Conservation (phyloP, 352 stramenopile genomes). For the Globisporangium splendens region DNA sequence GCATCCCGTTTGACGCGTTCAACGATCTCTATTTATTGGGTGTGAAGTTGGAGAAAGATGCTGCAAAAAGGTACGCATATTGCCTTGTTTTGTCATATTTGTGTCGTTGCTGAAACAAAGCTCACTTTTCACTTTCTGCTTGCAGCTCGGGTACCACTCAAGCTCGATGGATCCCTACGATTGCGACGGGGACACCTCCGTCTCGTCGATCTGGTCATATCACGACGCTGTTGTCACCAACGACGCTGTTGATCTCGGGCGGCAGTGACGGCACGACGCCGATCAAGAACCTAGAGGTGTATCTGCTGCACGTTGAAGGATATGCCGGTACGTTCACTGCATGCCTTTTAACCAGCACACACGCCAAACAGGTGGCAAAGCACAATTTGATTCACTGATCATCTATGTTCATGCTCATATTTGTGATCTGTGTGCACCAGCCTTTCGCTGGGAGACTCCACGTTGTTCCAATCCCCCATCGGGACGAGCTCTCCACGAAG, state of each 20-base stretch:
- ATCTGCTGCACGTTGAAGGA: constrained; percentile 40
- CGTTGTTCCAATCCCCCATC: constrained; percentile 18
- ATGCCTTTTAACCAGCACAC: not conserved
- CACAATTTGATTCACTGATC: not conserved
- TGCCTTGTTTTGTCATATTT: not conserved
- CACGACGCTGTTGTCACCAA: constrained; percentile 35
- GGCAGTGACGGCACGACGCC: constrained; percentile 61
- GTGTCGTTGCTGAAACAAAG: not conserved
- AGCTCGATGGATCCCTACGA: constrained; percentile 35
- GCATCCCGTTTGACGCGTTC: constrained; percentile 64
- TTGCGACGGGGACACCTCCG: constrained; percentile 29
- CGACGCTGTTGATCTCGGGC: constrained; percentile 48
- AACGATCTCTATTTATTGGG: constrained; percentile 54
- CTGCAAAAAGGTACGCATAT: not conserved
- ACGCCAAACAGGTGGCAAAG: too few relatives aligned
- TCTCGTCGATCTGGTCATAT: constrained; percentile 45
- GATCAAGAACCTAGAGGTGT: constrained; percentile 36
- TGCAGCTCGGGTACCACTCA: constrained; percentile 19
- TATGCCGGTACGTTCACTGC: constrained; percentile 19
- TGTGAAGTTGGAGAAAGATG: constrained; percentile 2
- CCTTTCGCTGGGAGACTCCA: constrained; percentile 59
- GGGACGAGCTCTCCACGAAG: constrained; percentile 52
- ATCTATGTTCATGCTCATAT: constrained; percentile 8
- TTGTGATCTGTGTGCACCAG: constrained; percentile 9
- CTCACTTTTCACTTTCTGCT: too few relatives aligned